phyloP scores from a whole-genome alignment of 2,329 filamentous ascomycete genomes.

The Sphaerulina musiva region DNA sequence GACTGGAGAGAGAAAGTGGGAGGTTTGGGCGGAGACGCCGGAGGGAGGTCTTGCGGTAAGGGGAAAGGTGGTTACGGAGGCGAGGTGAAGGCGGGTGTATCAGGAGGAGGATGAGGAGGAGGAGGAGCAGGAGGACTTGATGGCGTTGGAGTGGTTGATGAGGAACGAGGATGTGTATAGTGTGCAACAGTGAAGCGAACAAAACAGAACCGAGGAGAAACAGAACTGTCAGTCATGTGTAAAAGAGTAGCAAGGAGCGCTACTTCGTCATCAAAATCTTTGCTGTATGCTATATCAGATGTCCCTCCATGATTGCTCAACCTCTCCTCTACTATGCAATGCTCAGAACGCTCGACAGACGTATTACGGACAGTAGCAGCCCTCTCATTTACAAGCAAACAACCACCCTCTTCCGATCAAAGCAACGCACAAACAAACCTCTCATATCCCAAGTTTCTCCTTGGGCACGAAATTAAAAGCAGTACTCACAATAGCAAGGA shows the following conservation, averaged over 20 bases:
- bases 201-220: not conserved
- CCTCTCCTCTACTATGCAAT: not conserved
- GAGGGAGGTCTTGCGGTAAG: constrained; percentile 42
- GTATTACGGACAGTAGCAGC: not conserved
- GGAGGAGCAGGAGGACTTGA: not conserved
- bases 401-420: not conserved
- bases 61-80: constrained; percentile 34
- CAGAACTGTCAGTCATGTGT: not conserved
- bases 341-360: not conserved
- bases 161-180: constrained; percentile 13
- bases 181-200: not conserved
- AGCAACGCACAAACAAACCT: not conserved
- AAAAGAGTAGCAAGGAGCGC: no score
- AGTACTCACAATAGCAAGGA: constrained; percentile 70
- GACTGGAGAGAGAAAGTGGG: constrained; percentile 36
- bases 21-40: constrained; percentile 39
- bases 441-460: constrained; percentile 53
- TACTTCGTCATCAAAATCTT: no score
- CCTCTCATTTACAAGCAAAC: no score
- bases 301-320: not conserved
- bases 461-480: constrained; percentile 84
- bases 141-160: constrained; percentile 12
- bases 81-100: constrained; percentile 11
- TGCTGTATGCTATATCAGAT: not conserved
- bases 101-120: constrained; percentile 1